Percentiles rank a stretch among this genome's conserved stretches.
phyloP scores from a whole-genome alignment of 192 early-diverging fungal species.

The Umbelopsis sp. region DNA sequence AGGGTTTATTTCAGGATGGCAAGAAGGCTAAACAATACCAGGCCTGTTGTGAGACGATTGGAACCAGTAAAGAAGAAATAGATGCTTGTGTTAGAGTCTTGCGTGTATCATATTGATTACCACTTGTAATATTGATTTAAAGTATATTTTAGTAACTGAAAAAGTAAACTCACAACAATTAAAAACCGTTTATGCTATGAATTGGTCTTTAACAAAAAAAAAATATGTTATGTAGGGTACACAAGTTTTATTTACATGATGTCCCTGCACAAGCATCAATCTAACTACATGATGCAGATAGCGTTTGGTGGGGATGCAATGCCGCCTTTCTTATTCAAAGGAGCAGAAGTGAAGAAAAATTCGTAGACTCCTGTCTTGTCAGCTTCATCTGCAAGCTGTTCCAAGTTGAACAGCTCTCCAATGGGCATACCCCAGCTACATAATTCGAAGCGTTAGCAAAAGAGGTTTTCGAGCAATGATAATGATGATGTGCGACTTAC shows the following conservation, averaged over 20 bases:
- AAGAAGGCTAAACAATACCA: slow-evolving; percentile 31
- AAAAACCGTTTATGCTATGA: too few relatives aligned
- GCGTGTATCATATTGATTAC: not conserved
- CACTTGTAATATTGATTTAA: not conserved
- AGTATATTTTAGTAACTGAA: too few relatives aligned
- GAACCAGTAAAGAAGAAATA: slow-evolving; percentile 38
- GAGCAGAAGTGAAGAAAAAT: slow-evolving; percentile 37
- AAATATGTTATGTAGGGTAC: too few relatives aligned
- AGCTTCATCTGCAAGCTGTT: slow-evolving; percentile 30
- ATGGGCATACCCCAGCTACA: slow-evolving; percentile 32
- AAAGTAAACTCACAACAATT: too few relatives aligned
- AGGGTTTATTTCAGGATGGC: slow-evolving; percentile 4
- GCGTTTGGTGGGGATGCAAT: slow-evolving; percentile 39
- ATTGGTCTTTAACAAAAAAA: too few relatives aligned
- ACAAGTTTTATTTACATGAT: too few relatives aligned
- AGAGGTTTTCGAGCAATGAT: not conserved
- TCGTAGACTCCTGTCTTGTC: slow-evolving; percentile 30
- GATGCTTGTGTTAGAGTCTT: slow-evolving; percentile 46
- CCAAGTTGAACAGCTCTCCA: slow-evolving; percentile 37
- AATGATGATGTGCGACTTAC: not conserved
- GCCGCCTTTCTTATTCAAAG: slow-evolving; percentile 35
- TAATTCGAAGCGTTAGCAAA: not conserved
- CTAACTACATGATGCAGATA: slow-evolving; percentile 35
- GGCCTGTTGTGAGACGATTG: slow-evolving; percentile 35
- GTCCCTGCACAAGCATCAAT: too few relatives aligned